phyloP scores from a whole-genome alignment of 2,329 filamentous ascomycete genomes.

The Lecanicillium sp. region DNA sequence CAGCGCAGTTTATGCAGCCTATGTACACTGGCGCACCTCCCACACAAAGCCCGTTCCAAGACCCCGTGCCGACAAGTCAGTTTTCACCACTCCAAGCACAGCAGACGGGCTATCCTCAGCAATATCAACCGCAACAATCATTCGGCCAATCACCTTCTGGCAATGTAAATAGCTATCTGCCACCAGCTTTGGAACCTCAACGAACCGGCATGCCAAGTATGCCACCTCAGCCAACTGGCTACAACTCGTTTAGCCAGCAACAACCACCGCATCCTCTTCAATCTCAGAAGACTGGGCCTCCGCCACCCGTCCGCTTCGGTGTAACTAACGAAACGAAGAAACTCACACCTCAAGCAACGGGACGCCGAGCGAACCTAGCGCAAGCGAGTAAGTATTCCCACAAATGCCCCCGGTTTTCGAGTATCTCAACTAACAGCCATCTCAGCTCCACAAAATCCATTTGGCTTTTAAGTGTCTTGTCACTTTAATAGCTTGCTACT shows the following conservation, averaged over 20 bases:
- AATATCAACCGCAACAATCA: conserved; percentile 38
- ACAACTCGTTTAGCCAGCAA: conserved; percentile 39
- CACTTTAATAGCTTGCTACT: too few relatives aligned
- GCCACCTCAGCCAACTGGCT: conserved; percentile 40
- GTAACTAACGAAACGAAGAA: conserved; percentile 65
- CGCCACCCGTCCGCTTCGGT: conserved; percentile 84
- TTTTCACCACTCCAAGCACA: conserved; percentile 49
- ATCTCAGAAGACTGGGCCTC: conserved; percentile 50
- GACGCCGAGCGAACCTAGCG: conserved; percentile 78
- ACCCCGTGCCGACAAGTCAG: conserved; percentile 29
- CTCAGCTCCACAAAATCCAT: conserved; percentile 44
- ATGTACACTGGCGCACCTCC: conserved; percentile 39
- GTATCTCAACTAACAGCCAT: conserved; percentile 11
- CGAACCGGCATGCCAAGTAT: conserved; percentile 42
- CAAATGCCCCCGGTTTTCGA: neutral
- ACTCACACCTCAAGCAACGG: conserved; percentile 77
- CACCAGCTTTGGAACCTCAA: conserved; percentile 52
- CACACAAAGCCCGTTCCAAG: conserved; percentile 30
- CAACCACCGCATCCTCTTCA: conserved; percentile 35
- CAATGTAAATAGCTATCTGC: conserved; percentile 50
- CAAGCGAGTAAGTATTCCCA: conserved; percentile 81
- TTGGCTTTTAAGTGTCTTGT: conserved; percentile 34
- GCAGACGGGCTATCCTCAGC: conserved; percentile 50
- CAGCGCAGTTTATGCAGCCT: conserved; percentile 34
- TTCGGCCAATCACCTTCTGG: conserved; percentile 33